Evolutionary conservation across 2,329 filamentous ascomycete species (phyloP).

Genomic region (Colletotrichum falcatum): DNA sequence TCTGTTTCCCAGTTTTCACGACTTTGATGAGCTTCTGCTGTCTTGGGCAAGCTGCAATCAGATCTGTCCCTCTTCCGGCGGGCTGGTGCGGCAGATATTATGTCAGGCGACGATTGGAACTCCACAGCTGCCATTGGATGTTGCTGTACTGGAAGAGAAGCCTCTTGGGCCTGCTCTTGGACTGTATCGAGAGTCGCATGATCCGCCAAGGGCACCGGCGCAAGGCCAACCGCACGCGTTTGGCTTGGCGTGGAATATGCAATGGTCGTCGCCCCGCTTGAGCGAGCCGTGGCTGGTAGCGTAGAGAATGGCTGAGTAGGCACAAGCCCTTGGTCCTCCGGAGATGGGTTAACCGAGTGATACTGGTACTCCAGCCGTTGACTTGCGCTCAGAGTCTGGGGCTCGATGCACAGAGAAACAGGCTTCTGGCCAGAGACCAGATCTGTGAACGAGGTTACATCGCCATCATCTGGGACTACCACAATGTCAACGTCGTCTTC

Average conservation of each 20-base stretch:
- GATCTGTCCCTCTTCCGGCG: slow-evolving; percentile 28
- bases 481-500: slow-evolving; percentile 44
- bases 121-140: slow-evolving; percentile 11
- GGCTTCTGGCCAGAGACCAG: slow-evolving; percentile 36
- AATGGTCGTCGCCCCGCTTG: slow-evolving; percentile 50
- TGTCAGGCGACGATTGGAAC: slow-evolving; percentile 42
- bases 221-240: slow-evolving; percentile 24
- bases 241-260: slow-evolving; percentile 53
- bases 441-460: slow-evolving; percentile 16
- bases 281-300: slow-evolving; percentile 38
- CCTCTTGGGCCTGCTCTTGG: slow-evolving; percentile 1
- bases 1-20: slow-evolving; percentile 40
- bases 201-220: slow-evolving; percentile 7
- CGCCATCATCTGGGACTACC: slow-evolving; percentile 39
- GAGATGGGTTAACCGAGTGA: slow-evolving; percentile 45
- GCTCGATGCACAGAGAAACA: slow-evolving; percentile 49
- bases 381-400: slow-evolving; percentile 51
- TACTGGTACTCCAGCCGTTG: slow-evolving; percentile 56
- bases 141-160: background rate
- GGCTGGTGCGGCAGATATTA: slow-evolving; percentile 39
- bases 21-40: background rate
- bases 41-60: background rate
- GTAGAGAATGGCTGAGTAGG: slow-evolving; percentile 33
- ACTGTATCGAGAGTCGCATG: background rate
- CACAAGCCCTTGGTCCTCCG: slow-evolving; percentile 29